Conservation (phyloP, 2,329 filamentous ascomycete genomes). For the Beauveria australis region DNA sequence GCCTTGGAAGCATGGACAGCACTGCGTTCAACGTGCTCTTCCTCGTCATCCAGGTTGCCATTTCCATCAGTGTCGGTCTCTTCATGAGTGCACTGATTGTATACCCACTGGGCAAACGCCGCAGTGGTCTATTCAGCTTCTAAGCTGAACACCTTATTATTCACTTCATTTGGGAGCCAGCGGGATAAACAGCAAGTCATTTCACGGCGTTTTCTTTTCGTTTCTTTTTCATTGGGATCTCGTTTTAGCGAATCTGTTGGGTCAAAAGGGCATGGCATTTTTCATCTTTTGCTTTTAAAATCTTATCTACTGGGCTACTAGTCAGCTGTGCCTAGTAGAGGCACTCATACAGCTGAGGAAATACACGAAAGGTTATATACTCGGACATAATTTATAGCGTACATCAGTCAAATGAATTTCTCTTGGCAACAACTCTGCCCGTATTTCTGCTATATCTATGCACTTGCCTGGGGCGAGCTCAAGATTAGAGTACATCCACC, state of each 20-base stretch:
- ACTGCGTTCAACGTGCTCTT: slow-evolving; percentile 47
- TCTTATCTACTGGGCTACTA: not conserved
- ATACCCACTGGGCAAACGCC: slow-evolving; percentile 48
- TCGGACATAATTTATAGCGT: not conserved
- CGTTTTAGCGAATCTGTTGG: not conserved
- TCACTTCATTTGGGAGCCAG: not conserved
- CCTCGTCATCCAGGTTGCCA: slow-evolving; percentile 52
- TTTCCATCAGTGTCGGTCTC: slow-evolving; percentile 54
- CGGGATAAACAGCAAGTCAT: not conserved
- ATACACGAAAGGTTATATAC: not conserved
- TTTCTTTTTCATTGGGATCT: not conserved
- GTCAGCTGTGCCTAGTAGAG: not conserved
- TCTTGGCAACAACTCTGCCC: no score
- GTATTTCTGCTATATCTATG: no score
- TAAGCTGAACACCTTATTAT: slow-evolving; percentile 18
- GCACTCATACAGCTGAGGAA: not conserved
- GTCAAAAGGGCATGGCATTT: not conserved
- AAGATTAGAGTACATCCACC: no score
- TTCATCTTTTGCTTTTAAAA: not conserved
- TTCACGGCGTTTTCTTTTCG: not conserved
- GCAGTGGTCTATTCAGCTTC: slow-evolving; percentile 50
- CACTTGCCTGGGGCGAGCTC: no score
- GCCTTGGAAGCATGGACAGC: slow-evolving; percentile 27
- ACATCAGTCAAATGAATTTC: not conserved
- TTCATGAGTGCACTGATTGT: slow-evolving; percentile 48